phyloP scores from a whole-genome alignment of 2,329 filamentous ascomycete genomes.

The Botrytis porri region DNA sequence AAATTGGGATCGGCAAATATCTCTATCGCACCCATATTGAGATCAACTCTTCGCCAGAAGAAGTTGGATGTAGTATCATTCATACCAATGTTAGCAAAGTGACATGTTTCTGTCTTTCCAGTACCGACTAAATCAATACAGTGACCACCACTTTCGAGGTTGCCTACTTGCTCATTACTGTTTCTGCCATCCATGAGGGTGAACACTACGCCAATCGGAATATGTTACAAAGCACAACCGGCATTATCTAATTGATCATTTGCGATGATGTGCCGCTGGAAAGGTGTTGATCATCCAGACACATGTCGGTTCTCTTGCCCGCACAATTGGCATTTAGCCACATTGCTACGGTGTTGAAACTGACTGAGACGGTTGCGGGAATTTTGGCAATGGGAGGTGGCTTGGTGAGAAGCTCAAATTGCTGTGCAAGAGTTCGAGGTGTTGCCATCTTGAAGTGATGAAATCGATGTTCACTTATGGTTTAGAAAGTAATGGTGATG shows the following conservation, averaged over 20 bases:
- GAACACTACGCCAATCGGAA: background rate
- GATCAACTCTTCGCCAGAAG: background rate
- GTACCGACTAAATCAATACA: background rate
- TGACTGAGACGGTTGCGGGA: no score
- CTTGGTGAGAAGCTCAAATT: no score
- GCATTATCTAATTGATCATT: background rate
- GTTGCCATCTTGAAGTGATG: no score
- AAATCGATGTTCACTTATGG: no score
- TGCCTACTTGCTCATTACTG: background rate
- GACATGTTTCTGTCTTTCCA: background rate
- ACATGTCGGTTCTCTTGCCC: background rate
- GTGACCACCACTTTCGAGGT: background rate
- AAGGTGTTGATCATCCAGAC: background rate
- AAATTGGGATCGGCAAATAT: background rate
- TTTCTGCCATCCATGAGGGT: background rate
- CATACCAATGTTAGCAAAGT: background rate
- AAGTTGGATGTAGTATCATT: background rate
- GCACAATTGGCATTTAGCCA: background rate
- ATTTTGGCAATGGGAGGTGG: no score
- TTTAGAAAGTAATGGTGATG: no score
- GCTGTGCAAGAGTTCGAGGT: no score
- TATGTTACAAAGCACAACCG: background rate
- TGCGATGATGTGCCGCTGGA: background rate
- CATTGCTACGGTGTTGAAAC: background rate
- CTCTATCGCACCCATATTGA: background rate